Conservation (phyloP, 2,329 filamentous ascomycete species). For the Talaromyces marneffei region DNA sequence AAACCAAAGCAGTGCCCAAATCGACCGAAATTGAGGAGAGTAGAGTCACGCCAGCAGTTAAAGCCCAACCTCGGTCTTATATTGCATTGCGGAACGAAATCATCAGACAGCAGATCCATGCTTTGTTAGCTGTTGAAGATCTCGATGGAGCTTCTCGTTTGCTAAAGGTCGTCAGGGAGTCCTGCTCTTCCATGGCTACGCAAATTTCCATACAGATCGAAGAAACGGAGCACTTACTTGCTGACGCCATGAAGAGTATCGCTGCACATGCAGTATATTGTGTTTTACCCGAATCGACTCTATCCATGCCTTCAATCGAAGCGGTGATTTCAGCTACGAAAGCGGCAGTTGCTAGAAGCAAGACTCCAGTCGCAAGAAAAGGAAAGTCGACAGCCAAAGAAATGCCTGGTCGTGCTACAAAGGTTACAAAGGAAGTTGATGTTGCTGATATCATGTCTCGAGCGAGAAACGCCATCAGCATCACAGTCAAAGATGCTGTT, state of each 20-base stretch:
- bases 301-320: constrained; percentile 71
- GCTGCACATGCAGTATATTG: constrained; percentile 77
- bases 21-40: constrained; percentile 19
- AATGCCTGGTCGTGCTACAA: constrained; percentile 24
- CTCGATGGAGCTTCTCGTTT: constrained; percentile 55
- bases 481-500: constrained; percentile 29
- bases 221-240: constrained; percentile 33
- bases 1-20: constrained; percentile 22
- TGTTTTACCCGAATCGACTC: constrained; percentile 84
- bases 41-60: constrained; percentile 16
- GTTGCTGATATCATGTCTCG: constrained; percentile 34
- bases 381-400: constrained; percentile 25
- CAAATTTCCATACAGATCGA: constrained; percentile 50
- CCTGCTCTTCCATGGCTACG: constrained; percentile 48
- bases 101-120: constrained; percentile 47
- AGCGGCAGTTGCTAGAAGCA: constrained; percentile 29
- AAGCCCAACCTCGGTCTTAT: constrained; percentile 34
- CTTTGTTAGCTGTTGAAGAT: constrained; percentile 40
- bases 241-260: constrained; percentile 49
- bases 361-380: constrained; percentile 21
- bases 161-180: constrained; percentile 38
- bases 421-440: constrained; percentile 28
- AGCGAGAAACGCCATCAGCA: constrained; percentile 30
- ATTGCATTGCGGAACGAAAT: constrained; percentile 45
- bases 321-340: constrained; percentile 21